These are phyloP conservation scores for Wickerhamomyces sydowiorum DNA, from an alignment of 805 yeast genomes.

Conservation along the genomic window DNA sequence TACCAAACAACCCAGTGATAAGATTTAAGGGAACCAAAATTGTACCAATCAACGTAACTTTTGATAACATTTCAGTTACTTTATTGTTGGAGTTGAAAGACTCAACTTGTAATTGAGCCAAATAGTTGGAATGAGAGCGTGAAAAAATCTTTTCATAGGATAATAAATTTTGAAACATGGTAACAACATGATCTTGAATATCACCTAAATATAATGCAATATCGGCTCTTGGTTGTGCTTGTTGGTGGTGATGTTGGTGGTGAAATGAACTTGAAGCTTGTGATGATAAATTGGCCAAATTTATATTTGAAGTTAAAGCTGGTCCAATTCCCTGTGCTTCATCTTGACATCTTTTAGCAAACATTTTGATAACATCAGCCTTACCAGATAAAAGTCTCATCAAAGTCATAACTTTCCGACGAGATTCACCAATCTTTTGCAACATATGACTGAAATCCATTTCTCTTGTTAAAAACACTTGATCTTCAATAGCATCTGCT, in stretches of 20 bases:
- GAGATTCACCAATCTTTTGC: constrained; percentile 78
- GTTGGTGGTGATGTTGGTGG: constrained; percentile 13
- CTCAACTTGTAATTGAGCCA: constrained; percentile 92
- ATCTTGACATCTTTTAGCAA: constrained; percentile 92
- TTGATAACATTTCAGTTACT: constrained; percentile 81
- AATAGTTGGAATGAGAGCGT: constrained; percentile 84
- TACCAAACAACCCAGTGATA: constrained; percentile 89
- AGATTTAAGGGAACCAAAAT: constrained; percentile 84
- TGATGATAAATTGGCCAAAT: constrained; percentile 29
- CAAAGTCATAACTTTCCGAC: constrained; percentile 88
- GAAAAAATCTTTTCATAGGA: constrained; percentile 92
- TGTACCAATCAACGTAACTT: constrained; percentile 88
- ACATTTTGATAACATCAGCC: constrained; percentile 95
- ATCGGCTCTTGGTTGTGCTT: constrained; percentile 75
- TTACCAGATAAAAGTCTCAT: constrained; percentile 87
- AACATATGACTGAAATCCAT: constrained; percentile 74
- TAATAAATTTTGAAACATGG: constrained; percentile 87
- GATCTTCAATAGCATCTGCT: constrained; percentile 74
- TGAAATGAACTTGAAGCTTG: constrained; percentile 2
- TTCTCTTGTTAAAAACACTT: constrained; percentile 76
- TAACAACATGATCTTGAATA: constrained; percentile 94
- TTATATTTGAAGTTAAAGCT: constrained; percentile 32
- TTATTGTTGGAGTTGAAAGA: constrained; percentile 80
- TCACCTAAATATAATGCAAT: constrained; percentile 91
- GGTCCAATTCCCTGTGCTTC: constrained; percentile 37